Conservation (phyloP, 768 basidiomycete genomes). For the Tulasnella sp. region DNA sequence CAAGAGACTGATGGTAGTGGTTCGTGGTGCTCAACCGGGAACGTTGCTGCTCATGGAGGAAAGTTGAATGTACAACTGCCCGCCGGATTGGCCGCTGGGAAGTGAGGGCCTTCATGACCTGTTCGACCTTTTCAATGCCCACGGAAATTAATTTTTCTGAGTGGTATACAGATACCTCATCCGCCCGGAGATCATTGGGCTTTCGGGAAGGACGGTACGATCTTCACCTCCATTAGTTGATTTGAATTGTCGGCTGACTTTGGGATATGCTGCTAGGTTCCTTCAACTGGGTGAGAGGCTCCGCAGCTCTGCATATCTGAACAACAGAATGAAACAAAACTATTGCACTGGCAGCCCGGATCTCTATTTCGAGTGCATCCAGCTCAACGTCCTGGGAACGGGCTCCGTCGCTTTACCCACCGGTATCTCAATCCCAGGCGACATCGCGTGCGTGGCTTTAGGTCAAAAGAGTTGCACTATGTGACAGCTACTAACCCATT, state of each 20-base stretch:
- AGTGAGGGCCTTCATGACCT: neutral
- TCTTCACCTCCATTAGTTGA: neutral
- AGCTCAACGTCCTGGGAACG: neutral
- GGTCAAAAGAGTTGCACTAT: too few relatives aligned
- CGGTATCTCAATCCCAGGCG: constrained; percentile 8
- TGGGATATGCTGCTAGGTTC: too few relatives aligned
- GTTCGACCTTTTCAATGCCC: neutral
- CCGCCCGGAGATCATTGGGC: constrained; percentile 3
- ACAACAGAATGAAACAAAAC: too few relatives aligned
- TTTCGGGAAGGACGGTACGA: neutral
- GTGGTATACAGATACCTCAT: neutral
- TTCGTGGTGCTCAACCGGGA: constrained; percentile 5
- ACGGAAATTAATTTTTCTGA: neutral
- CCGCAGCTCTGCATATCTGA: too few relatives aligned
- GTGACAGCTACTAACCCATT: neutral
- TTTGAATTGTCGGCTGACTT: neutral
- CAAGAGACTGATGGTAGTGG: neutral
- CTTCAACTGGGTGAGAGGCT: neutral
- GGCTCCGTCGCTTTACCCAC: neutral
- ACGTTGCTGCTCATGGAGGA: neutral
- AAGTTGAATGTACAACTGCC: constrained; percentile 9
- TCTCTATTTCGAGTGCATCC: constrained; percentile 11
- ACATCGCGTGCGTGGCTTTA: neutral
- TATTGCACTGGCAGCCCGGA: too few relatives aligned
- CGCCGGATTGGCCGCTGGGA: constrained; percentile 10